Evolutionary conservation across 208 protist genomes (phyloP).

Genomic region (Leishmania arabica): DNA sequence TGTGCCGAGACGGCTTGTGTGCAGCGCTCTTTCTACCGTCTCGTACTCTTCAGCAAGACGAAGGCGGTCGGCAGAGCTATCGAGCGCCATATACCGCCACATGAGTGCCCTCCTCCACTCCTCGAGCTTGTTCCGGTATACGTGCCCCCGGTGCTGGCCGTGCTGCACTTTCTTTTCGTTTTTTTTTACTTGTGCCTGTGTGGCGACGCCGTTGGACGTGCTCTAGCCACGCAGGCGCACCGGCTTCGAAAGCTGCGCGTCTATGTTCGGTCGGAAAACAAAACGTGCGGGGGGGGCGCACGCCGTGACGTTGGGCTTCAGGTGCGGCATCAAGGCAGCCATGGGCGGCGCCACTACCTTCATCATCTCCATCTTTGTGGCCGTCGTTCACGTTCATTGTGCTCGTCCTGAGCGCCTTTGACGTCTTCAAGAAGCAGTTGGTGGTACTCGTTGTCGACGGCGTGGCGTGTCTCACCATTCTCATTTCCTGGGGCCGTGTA

Average conservation of each 20-base stretch:
- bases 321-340: conserved; percentile 34
- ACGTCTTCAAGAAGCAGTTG: conserved; percentile 29
- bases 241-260: conserved; percentile 24
- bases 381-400: conserved; percentile 29
- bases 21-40: neutral
- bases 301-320: conserved; percentile 17
- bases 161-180: conserved; percentile 33
- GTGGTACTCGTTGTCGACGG: conserved; percentile 33
- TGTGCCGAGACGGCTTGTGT: neutral
- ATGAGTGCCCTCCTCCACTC: conserved; percentile 17
- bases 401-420: conserved; percentile 24
- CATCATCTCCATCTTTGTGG: conserved; percentile 50
- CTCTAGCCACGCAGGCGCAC: conserved; percentile 26
- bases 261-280: conserved; percentile 40
- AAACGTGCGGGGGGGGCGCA: conserved; percentile 22
- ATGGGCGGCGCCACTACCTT: conserved; percentile 50
- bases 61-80: neutral
- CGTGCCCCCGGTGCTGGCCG: conserved; percentile 20
- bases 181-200: conserved; percentile 29
- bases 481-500: conserved; percentile 43
- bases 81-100: conserved; percentile 20
- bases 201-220: conserved; percentile 43
- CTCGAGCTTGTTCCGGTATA: conserved; percentile 23
- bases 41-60: neutral
- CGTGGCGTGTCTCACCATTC: conserved; percentile 36